Evolutionary conservation across 2,329 filamentous ascomycete species (phyloP), one percentile per base, ranked within the genome.

Genomic region (Colletotrichum scovillei): DNA sequence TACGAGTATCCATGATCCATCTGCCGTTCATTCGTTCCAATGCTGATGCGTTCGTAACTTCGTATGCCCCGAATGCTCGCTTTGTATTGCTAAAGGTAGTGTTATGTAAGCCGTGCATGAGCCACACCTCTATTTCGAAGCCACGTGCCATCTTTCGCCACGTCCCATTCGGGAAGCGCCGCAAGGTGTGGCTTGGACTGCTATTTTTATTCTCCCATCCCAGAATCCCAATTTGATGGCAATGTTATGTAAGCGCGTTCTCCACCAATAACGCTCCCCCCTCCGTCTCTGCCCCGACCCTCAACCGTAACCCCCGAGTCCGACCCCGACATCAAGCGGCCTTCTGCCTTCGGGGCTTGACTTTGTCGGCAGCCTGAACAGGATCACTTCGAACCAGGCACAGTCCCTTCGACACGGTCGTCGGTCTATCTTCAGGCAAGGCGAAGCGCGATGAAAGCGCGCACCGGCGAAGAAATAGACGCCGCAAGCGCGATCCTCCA

Each of bases 141-240:
- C 63, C 28, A 49, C 24, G 16, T 5, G 12, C 30, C 6, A 8
- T 9, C 7, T 32, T n/a, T 67, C 42, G 65, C 65, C 57, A 56
- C 49, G 49, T 35, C 19, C 30, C 22, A 64, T 14, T n/a, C 30
- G 11, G 16, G 26, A 58, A 30, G 14, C 16, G 32, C 32, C 32
- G 32, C 32, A 35, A 35, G 32, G 32, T 35, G 46, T 68, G 57
- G 66, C 58, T 63, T 56, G 49, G n/a, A 49, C 24, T 32, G 19
- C 59, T 65, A 65, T 65, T 65, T 38, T 60, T 71, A 38, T 49
- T 49, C 0, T 9, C 42, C 42, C 42, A 49, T 49, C 42, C 35
- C 57, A 42, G 38, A 42, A 42, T 58, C 35, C 59, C 28, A 46
- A 28, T 57, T 53, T 6, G 52, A 53, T 28, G 19, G 19, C 7